These are phyloP conservation scores for Suillus plorans DNA, from an alignment of 768 basidiomycete species.

Conservation along the genomic window DNA sequence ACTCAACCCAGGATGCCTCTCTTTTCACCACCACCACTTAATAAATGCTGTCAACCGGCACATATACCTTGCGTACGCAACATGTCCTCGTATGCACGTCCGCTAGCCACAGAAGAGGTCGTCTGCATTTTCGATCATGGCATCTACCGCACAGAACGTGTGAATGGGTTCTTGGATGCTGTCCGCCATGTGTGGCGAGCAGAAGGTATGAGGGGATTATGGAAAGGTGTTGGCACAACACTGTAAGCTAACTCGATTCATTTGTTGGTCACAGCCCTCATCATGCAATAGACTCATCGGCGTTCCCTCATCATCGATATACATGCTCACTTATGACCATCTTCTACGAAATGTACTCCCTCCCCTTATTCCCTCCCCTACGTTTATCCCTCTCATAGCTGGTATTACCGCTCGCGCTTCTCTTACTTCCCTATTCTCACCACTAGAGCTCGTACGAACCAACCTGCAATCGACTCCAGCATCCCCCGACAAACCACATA, in stretches of 20 bases:
- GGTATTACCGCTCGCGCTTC: conserved; percentile 81
- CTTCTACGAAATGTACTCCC: conserved; percentile 66
- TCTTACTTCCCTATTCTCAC: conserved; percentile 78
- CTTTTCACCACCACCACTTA: conserved; percentile 51
- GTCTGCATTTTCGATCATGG: conserved; percentile 83
- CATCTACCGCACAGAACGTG: conserved; percentile 65
- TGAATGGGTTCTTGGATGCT: conserved; percentile 86
- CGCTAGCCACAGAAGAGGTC: conserved; percentile 58
- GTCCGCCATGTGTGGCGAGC: conserved; percentile 74
- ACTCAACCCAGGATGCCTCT: conserved; percentile 71
- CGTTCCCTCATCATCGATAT: conserved; percentile 88
- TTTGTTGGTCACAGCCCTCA: conserved; percentile 10
- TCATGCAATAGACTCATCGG: conserved; percentile 65
- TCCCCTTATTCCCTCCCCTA: conserved; percentile 51
- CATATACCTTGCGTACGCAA: conserved; percentile 58
- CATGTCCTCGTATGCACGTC: conserved; percentile 71
- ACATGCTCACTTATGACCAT: conserved; percentile 96
- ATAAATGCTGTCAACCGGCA: conserved; percentile 70
- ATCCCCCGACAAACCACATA: conserved; percentile 69
- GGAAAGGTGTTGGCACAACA: conserved; percentile 94
- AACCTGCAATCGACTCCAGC: conserved; percentile 87
- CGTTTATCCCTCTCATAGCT: conserved; percentile 69
- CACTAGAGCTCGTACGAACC: conserved; percentile 90
- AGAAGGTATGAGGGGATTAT: conserved; percentile 83
- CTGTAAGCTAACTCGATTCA: conserved; percentile 52